These are phyloP conservation scores for Lactarius evosmus DNA, from an alignment of 768 basidiomycete species.

Conservation along the genomic window DNA sequence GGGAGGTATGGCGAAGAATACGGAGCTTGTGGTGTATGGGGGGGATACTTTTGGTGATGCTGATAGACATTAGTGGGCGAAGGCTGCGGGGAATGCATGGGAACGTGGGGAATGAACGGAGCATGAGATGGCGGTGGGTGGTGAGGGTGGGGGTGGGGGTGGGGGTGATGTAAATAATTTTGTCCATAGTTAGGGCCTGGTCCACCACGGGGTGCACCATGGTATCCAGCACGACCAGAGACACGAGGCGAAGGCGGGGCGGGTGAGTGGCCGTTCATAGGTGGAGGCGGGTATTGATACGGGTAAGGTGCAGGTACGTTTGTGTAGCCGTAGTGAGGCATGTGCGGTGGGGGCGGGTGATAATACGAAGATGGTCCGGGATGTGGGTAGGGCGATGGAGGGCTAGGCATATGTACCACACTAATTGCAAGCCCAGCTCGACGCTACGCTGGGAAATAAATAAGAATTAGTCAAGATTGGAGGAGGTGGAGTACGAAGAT, in stretches of 20 bases:
- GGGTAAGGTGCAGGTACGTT: conserved; percentile 32
- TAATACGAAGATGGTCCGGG: conserved; percentile 37
- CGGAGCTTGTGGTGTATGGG: conserved; percentile 32
- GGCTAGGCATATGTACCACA: conserved; percentile 31
- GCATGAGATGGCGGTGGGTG: conserved; percentile 39
- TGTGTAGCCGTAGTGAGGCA: conserved; percentile 30
- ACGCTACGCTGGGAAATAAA: background rate
- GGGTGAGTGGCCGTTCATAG: conserved; percentile 41
- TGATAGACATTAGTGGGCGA: conserved; percentile 33
- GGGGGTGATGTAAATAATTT: conserved; percentile 36
- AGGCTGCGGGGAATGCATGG: conserved; percentile 31
- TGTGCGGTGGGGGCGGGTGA: conserved; percentile 31
- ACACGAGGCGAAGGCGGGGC: conserved; percentile 39
- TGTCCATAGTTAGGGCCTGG: conserved; percentile 41
- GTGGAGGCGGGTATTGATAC: conserved; percentile 38
- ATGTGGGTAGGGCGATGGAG: conserved; percentile 36
- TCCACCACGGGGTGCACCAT: conserved; percentile 34
- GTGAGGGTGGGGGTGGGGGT: conserved; percentile 40
- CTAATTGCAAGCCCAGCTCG: background rate
- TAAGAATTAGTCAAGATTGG: background rate
- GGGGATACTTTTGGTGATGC: conserved; percentile 35
- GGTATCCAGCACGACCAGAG: conserved; percentile 37
- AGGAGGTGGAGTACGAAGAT: background rate
- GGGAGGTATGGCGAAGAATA: conserved; percentile 33
- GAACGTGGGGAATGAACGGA: conserved; percentile 36